These are phyloP conservation scores for Quercus tomentella DNA, from an alignment of 331 rosid species.

Conservation along the genomic window DNA sequence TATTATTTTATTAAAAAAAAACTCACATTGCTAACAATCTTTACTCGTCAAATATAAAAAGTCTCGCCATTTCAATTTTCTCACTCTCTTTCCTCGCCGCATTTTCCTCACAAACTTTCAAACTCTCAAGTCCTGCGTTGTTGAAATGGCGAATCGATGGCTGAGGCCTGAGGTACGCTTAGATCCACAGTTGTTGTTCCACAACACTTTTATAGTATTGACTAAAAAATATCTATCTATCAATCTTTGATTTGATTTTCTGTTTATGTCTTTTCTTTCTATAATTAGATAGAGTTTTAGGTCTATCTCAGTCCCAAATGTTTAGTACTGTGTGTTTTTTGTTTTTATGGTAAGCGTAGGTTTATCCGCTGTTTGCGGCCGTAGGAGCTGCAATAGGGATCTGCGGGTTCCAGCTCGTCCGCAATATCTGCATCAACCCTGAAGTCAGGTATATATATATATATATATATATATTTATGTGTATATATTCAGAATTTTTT, in stretches of 20 bases:
- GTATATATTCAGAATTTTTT: neutral
- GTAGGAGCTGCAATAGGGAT: conserved; percentile 81
- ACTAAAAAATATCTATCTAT: no score
- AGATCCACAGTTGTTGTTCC: conserved; percentile 12
- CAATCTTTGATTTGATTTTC: no score
- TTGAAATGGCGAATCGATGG: conserved; percentile 51
- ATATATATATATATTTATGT: neutral
- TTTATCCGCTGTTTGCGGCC: conserved; percentile 79
- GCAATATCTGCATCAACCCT: conserved; percentile 78
- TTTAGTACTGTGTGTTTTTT: no score
- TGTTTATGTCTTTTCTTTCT: no score
- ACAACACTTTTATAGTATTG: no score
- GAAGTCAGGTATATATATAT: conserved; percentile 74
- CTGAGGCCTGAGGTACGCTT: conserved; percentile 73
- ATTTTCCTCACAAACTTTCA: no score
- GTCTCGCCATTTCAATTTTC: neutral
- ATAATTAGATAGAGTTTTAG: neutral
- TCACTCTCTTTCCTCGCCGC: neutral
- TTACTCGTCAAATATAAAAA: neutral
- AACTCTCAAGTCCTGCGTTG: neutral
- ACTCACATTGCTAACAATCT: no score
- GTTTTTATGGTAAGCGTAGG: conserved; percentile 32
- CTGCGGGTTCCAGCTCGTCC: conserved; percentile 68
- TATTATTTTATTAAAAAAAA: no score
- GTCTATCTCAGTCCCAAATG: no score